phyloP scores from a whole-genome alignment of 148 eudicot genomes.

The Arctostaphylos glauca region DNA sequence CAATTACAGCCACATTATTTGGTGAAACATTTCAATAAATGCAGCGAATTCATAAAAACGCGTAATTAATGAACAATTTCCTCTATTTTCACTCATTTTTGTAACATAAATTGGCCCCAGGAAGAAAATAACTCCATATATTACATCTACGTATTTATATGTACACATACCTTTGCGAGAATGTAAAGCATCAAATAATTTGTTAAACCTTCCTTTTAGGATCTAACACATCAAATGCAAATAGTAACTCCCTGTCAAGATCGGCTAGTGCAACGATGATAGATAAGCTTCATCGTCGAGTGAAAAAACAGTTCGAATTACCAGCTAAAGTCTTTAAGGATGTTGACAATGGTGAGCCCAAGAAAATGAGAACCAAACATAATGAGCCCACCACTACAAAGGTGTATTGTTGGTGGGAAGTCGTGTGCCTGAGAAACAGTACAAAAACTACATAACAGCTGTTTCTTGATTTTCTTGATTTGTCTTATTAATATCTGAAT shows the following conservation, averaged over 20 bases:
- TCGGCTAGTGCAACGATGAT: too few species aligned
- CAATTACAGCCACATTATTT: too few species aligned
- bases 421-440: conserved; percentile 12
- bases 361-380: neutral
- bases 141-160: too few species aligned
- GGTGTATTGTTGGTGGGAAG: conserved; percentile 19
- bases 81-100: neutral
- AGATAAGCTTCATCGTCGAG: too few species aligned
- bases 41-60: too few species aligned
- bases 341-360: too few species aligned
- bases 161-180: neutral
- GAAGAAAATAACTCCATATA: too few species aligned
- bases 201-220: neutral
- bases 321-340: too few species aligned
- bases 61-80: too few species aligned
- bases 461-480: neutral
- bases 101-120: neutral
- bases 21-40: too few species aligned
- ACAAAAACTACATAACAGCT: conserved; percentile 23
- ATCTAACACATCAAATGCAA: neutral
- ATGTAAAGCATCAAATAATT: neutral
- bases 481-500: neutral
- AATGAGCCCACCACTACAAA: conserved; percentile 13
- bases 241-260: neutral
- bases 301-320: too few species aligned